Percentiles rank a stretch among this genome's conserved stretches.
Conservation (phyloP, 2,329 filamentous ascomycete genomes). For the Cercospora zeae-maydis region DNA sequence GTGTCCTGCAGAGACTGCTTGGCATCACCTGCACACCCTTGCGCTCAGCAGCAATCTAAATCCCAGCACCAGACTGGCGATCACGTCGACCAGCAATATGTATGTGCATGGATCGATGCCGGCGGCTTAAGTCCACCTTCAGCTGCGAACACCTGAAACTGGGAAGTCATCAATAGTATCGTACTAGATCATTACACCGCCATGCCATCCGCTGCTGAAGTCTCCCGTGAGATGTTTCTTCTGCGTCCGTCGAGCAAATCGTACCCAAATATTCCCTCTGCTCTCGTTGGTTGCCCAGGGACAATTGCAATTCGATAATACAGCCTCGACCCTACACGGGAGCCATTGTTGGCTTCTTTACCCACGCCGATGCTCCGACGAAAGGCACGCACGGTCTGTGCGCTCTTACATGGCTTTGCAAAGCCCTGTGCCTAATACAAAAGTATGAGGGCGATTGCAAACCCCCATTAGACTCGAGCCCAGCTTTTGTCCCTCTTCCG, state of each 20-base stretch:
- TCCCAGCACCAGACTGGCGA: neutral
- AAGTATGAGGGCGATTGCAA: slow-evolving; percentile 6
- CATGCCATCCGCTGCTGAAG: neutral
- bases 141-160: neutral
- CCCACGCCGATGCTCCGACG: neutral
- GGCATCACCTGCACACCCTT: neutral
- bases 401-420: neutral
- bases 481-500: slow-evolving; percentile 20
- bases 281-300: neutral
- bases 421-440: neutral
- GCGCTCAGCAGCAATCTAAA: neutral
- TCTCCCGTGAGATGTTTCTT: neutral
- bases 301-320: neutral
- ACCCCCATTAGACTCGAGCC: slow-evolving; percentile 18
- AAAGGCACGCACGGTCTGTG: neutral
- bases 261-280: neutral
- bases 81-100: neutral
- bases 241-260: neutral
- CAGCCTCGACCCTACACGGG: neutral
- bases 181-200: neutral
- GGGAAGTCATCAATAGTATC: neutral
- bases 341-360: neutral
- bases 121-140: too few species aligned
- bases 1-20: neutral
- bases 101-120: too few species aligned